Base-by-base conservation (phyloP, 2,329 filamentous ascomycete genomes). In the Arthrobotrys entomopaga region DNA sequence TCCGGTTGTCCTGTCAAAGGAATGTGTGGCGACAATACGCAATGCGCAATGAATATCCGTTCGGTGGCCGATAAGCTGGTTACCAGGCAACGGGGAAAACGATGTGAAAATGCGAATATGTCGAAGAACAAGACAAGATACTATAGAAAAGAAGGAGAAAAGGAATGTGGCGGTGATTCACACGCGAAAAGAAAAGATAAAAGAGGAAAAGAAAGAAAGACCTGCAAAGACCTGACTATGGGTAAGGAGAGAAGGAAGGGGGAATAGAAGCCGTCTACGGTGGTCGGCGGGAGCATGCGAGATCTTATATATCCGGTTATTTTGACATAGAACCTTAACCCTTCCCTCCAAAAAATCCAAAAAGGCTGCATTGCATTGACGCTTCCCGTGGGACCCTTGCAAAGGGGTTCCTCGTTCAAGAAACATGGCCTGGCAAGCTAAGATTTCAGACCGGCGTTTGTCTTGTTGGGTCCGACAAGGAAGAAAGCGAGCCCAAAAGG, bases 1-100 rank as follows among this genome's bases (percentile, higher is more conserved):
- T 34, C 29, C 29, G 29, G 57, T 57, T 70, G 65, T 70, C 65
- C 65, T 70, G 65, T 70, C 65, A 70, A 70, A 70, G 65, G 65
- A 70, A 70, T 70, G 65, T 70, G 57, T 42, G 57, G 57, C 57
- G 50, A 54, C 49, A 40, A 50, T 53, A 19, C 38, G 16, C 46
- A 29, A 50, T 53, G 22, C 38, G 16, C 46, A 29, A 52, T 40
- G 40, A 34, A 34, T 34, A 34, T 34, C 42, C 13, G 16, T 43
- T 63, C 65, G 61, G 49, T 57, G 50, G 58, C 65, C 34, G 46
- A 40, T 61, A 63, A n/a, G 42, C 58, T 70, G 52, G 58, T 59
- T 70, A 58, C 43, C 65, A 34, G 58, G 65, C 64, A 20, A 54
- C 58, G 56, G 56, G 60, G 49, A 38, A 49, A 48, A 57, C 34